A percentile compares a stretch with the other conserved stretches of the same genome.
Evolutionary conservation across 2,329 filamentous ascomycete species (phyloP).

Genomic region (Elsinoe ampelina): DNA sequence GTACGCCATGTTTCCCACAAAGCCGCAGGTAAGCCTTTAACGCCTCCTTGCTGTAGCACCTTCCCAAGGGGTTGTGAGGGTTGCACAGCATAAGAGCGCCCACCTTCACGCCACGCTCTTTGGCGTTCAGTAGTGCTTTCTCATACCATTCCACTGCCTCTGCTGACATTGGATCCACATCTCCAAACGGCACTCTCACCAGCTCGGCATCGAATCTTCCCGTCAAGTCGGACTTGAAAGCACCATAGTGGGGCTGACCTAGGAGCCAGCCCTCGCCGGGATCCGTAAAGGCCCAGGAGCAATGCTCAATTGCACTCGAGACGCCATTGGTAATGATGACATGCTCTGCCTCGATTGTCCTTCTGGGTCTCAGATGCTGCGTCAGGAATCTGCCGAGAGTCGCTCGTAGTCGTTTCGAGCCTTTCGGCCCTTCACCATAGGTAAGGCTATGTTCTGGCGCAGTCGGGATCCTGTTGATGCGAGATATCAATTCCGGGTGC

Average conservation of each 20-base stretch:
- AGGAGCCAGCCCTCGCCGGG: conserved; percentile 40
- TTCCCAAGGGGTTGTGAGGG: conserved; percentile 36
- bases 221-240: conserved; percentile 37
- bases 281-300: conserved; percentile 36
- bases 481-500: conserved; percentile 8
- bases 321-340: conserved; percentile 35
- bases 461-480: neutral
- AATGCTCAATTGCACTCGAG: conserved; percentile 35
- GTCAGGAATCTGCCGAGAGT: conserved; percentile 37
- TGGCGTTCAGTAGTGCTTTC: conserved; percentile 26
- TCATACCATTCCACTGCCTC: conserved; percentile 31
- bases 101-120: conserved; percentile 27
- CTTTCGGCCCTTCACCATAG: conserved; percentile 34
- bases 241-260: conserved; percentile 38
- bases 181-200: conserved; percentile 24
- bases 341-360: conserved; percentile 28
- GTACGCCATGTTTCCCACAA: conserved; percentile 25
- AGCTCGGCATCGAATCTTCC: conserved; percentile 34
- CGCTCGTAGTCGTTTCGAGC: conserved; percentile 30
- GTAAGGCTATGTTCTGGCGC: conserved; percentile 29
- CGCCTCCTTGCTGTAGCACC: conserved; percentile 23
- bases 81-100: conserved; percentile 36
- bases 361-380: conserved; percentile 30
- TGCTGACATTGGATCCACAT: conserved; percentile 31
- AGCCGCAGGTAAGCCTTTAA: conserved; percentile 23